Evolutionary conservation across 257 asterid genomes (phyloP).

Genomic region (Echium plantagineum): DNA sequence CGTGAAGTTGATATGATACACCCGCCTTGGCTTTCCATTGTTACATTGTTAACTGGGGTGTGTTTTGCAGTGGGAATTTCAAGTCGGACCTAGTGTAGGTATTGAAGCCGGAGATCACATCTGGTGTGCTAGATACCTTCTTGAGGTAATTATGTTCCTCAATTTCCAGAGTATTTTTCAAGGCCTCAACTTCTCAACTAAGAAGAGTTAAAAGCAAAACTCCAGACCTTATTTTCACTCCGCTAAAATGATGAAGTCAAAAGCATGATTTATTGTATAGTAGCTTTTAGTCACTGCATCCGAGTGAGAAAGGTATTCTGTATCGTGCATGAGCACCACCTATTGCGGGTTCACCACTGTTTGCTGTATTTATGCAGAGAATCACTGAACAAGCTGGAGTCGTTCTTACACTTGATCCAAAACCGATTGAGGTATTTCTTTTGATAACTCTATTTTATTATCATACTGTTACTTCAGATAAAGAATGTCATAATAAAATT

Average conservation of each 20-base stretch:
- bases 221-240: no score
- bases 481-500: conserved; percentile 3
- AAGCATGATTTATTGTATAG: no score
- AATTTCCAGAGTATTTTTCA: neutral
- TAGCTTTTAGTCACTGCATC: no score
- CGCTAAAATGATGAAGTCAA: no score
- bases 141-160: conserved; percentile 48
- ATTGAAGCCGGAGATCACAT: conserved; percentile 95
- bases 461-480: neutral
- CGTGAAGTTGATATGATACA: conserved; percentile 2
- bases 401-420: conserved; percentile 85
- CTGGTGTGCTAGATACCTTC: conserved; percentile 93
- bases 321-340: neutral
- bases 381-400: conserved; percentile 99
- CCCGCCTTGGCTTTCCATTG: neutral
- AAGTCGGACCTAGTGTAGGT: conserved; percentile 96
- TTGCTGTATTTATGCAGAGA: conserved; percentile 42
- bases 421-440: conserved; percentile 65
- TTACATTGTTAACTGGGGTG: conserved; percentile 3
- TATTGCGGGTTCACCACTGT: neutral
- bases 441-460: neutral
- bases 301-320: neutral
- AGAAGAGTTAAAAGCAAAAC: no score
- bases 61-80: conserved; percentile 85
- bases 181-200: neutral